These are phyloP conservation scores for Alternaria sp. DNA, from an alignment of 2,329 filamentous ascomycete genomes.

Conservation along the genomic window DNA sequence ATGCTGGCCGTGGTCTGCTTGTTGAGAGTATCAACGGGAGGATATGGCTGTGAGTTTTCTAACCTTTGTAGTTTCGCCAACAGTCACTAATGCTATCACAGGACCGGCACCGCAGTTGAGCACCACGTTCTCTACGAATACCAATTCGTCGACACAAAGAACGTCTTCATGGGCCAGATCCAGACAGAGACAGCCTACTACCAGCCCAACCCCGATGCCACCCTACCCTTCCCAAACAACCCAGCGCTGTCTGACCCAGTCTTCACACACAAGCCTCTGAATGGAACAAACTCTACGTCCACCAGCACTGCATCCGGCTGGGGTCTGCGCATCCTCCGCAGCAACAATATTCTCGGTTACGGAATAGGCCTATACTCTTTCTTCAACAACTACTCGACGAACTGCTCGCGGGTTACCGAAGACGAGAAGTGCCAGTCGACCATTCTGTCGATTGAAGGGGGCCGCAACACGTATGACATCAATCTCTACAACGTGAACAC, in stretches of 20 bases:
- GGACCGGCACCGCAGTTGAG: slow-evolving; percentile 71
- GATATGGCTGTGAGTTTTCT: slow-evolving; percentile 58
- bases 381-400: slow-evolving; percentile 67
- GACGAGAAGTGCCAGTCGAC: slow-evolving; percentile 55
- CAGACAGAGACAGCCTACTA: slow-evolving; percentile 89
- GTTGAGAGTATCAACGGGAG: slow-evolving; percentile 63
- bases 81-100: slow-evolving; percentile 10
- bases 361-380: slow-evolving; percentile 72
- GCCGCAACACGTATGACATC: slow-evolving; percentile 37
- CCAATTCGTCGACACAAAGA: slow-evolving; percentile 76
- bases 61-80: slow-evolving; percentile 58
- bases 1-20: slow-evolving; percentile 81
- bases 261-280: slow-evolving; percentile 55
- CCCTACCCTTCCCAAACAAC: slow-evolving; percentile 68
- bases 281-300: slow-evolving; percentile 11
- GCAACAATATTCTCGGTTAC: slow-evolving; percentile 63
- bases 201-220: slow-evolving; percentile 80
- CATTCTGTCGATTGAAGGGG: slow-evolving; percentile 57
- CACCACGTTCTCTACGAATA: slow-evolving; percentile 76
- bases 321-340: slow-evolving; percentile 67
- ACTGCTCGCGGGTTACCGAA: slow-evolving; percentile 25
- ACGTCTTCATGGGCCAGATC: slow-evolving; percentile 82
- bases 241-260: slow-evolving; percentile 69
- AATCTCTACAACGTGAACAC: slow-evolving; percentile 58
- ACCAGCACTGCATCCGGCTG: slow-evolving; percentile 58